phyloP scores from a whole-genome alignment of 306 rosid species.

The Sechiopsis laciniata region DNA sequence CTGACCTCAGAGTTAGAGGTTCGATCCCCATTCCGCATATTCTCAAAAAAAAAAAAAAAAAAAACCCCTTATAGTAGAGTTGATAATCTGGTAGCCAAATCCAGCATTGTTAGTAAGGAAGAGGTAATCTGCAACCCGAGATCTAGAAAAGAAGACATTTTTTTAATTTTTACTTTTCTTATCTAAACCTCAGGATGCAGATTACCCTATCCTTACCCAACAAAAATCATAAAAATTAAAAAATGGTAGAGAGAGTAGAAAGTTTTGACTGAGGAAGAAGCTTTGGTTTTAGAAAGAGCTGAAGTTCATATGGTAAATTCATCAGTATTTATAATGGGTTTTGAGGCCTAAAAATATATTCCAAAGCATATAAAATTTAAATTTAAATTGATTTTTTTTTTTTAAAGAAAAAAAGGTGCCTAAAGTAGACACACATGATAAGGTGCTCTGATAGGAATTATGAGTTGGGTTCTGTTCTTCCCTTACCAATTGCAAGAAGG shows the following conservation, averaged over 20 bases:
- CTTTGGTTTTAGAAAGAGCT: constrained; percentile 21
- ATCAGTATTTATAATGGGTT: constrained; percentile 40
- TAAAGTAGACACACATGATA: constrained; percentile 29
- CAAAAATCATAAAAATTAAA: not conserved
- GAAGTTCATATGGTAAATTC: constrained; percentile 22
- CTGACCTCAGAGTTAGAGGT: too few relatives aligned
- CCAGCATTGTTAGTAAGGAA: constrained; percentile 27
- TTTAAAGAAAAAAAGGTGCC: constrained; percentile 9
- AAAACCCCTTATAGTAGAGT: not conserved
- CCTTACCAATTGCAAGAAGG: constrained; percentile 31
- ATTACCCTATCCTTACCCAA: constrained; percentile 45
- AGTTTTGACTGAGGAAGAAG: constrained; percentile 11
- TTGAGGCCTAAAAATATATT: constrained; percentile 23
- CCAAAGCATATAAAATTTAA: constrained; percentile 13
- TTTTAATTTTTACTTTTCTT: not conserved
- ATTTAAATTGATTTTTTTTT: not conserved
- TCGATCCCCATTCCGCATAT: too few relatives aligned
- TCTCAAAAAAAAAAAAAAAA: too few relatives aligned
- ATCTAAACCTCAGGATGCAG: constrained; percentile 76
- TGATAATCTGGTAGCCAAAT: not conserved
- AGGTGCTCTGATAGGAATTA: constrained; percentile 31
- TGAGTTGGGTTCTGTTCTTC: constrained; percentile 33
- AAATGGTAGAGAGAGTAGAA: not conserved
- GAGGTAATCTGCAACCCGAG: constrained; percentile 52
- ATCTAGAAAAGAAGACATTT: constrained; percentile 30